Evolutionary conservation across 2,329 filamentous ascomycete species (phyloP).

Genomic region (Sclerotiophoma versabilis): DNA sequence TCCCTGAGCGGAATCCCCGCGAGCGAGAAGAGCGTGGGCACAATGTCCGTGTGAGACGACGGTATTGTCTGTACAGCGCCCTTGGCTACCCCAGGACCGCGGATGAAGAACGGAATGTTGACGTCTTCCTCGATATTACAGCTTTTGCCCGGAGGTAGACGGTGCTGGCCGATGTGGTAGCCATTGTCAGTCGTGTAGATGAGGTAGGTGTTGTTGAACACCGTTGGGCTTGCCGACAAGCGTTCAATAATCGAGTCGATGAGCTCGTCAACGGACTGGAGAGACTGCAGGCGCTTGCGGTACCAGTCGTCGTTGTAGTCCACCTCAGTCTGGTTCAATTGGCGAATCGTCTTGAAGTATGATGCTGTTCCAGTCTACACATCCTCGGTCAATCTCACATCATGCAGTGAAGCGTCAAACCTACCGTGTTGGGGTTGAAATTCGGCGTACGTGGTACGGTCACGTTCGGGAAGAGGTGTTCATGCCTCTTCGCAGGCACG

Average conservation of each 20-base stretch:
- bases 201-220: slow-evolving; percentile 58
- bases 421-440: slow-evolving; percentile 68
- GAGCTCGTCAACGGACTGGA: slow-evolving; percentile 64
- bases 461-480: slow-evolving; percentile 66
- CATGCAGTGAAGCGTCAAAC: not conserved
- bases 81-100: slow-evolving; percentile 47
- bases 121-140: slow-evolving; percentile 53
- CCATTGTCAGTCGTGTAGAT: slow-evolving; percentile 54
- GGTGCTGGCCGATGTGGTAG: slow-evolving; percentile 52
- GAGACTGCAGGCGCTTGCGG: slow-evolving; percentile 56
- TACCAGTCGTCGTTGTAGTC: slow-evolving; percentile 63
- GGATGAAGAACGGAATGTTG: slow-evolving; percentile 51
- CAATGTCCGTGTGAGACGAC: slow-evolving; percentile 51
- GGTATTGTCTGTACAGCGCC: slow-evolving; percentile 30
- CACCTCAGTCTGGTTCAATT: slow-evolving; percentile 56
- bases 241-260: slow-evolving; percentile 55
- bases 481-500: slow-evolving; percentile 66
- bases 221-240: slow-evolving; percentile 48
- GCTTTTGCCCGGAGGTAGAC: slow-evolving; percentile 51
- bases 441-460: slow-evolving; percentile 67
- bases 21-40: slow-evolving; percentile 49
- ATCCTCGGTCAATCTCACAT: not conserved
- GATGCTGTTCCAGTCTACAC: slow-evolving; percentile 25
- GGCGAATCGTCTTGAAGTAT: slow-evolving; percentile 30
- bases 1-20: slow-evolving; percentile 41